phyloP scores from a whole-genome alignment of 2,329 filamentous ascomycete genomes.

The Aspergillus fischeri region DNA sequence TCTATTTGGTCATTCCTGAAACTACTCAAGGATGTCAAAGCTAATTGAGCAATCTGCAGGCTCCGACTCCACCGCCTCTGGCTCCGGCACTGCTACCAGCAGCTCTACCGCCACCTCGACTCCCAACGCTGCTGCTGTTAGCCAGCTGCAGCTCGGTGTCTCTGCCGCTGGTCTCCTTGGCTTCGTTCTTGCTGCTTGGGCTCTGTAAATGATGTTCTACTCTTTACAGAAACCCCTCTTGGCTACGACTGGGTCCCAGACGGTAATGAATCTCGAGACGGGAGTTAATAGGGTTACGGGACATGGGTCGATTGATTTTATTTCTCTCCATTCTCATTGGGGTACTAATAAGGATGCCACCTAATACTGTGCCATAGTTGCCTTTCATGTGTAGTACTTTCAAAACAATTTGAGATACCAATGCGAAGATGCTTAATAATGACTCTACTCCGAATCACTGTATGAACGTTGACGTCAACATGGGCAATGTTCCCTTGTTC shows the following conservation, averaged over 20 bases:
- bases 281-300: background rate
- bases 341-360: background rate
- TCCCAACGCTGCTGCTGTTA: conserved; percentile 26
- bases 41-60: background rate
- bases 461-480: too few species aligned
- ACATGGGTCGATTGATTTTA: background rate
- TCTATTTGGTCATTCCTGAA: background rate
- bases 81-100: conserved; percentile 13
- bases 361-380: background rate
- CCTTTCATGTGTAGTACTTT: background rate
- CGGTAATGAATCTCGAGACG: background rate
- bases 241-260: background rate
- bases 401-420: background rate
- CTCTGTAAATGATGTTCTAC: conserved; percentile 25
- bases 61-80: conserved; percentile 4
- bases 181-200: conserved; percentile 33
- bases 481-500: too few species aligned
- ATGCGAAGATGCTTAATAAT: background rate
- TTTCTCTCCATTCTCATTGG: background rate
- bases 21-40: background rate
- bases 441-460: background rate
- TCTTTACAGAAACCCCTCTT: background rate
- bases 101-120: conserved; percentile 17
- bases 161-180: conserved; percentile 34
- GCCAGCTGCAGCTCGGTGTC: conserved; percentile 26